These are phyloP conservation scores for Beauveria pseudobassiana DNA, from an alignment of 2,329 filamentous ascomycete species.

Conservation along the genomic window DNA sequence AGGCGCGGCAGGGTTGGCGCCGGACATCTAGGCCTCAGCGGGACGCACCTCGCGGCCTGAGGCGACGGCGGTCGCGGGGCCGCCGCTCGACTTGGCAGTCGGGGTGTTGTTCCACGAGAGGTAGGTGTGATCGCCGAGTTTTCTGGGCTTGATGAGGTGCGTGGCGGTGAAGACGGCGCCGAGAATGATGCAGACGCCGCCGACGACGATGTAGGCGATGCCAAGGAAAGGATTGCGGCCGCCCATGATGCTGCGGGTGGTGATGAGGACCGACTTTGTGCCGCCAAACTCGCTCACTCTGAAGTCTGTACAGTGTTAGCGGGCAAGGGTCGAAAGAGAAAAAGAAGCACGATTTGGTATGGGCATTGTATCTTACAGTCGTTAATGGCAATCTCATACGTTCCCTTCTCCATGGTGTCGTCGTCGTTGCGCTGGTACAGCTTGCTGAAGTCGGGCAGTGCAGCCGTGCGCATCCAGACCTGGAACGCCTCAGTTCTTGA, in stretches of 20 bases:
- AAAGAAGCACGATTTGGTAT: too few relatives aligned
- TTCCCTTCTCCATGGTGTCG: slow-evolving; percentile 57
- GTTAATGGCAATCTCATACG: slow-evolving; percentile 68
- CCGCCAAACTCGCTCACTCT: slow-evolving; percentile 71
- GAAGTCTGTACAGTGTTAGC: slow-evolving; percentile 54
- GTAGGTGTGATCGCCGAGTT: slow-evolving; percentile 96
- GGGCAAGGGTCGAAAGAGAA: not conserved
- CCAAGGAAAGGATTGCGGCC: slow-evolving; percentile 93
- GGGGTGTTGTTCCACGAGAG: slow-evolving; percentile 80
- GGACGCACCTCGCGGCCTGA: slow-evolving; percentile 50
- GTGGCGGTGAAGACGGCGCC: slow-evolving; percentile 83
- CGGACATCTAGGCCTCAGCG: slow-evolving; percentile 32
- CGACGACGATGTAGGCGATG: slow-evolving; percentile 91
- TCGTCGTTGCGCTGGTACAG: slow-evolving; percentile 77
- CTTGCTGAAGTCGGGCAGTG: slow-evolving; percentile 91
- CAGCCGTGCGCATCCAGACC: slow-evolving; percentile 98
- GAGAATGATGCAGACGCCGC: slow-evolving; percentile 83
- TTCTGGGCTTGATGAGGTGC: slow-evolving; percentile 88
- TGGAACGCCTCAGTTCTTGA: slow-evolving; percentile 79
- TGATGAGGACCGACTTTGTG: slow-evolving; percentile 83
- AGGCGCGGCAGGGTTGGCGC: not conserved
- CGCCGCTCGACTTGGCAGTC: slow-evolving; percentile 31
- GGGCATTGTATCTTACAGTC: slow-evolving; percentile 56
- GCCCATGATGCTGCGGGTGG: slow-evolving; percentile 85
- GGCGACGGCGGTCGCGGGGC: slow-evolving; percentile 35